Percentiles rank a stretch among this genome's conserved stretches.
These are phyloP conservation scores for Pistacia integerrima DNA, from an alignment of 345 rosid species.

Conservation along the genomic window DNA sequence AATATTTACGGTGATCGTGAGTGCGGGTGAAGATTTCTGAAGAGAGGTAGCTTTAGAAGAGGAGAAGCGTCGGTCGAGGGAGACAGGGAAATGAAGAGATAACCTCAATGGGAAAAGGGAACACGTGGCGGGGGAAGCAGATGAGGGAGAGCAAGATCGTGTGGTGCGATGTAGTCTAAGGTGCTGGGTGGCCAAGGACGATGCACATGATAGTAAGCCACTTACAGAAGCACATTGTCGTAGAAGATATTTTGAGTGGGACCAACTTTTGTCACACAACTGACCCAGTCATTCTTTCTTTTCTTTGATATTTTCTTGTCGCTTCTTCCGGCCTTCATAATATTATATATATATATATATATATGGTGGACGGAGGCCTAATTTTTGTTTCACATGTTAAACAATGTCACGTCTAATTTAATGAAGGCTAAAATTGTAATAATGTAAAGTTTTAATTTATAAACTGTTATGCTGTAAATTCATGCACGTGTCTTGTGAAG, in stretches of 20 bases:
- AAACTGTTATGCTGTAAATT: too few relatives aligned
- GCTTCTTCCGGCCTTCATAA: not conserved
- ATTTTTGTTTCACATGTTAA: too few relatives aligned
- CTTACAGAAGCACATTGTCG: not conserved
- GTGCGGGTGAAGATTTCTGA: not conserved
- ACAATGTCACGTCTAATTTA: too few relatives aligned
- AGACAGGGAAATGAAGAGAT: constrained; percentile 5
- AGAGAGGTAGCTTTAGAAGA: not conserved
- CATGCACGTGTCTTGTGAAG: too few relatives aligned
- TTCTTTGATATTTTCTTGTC: not conserved
- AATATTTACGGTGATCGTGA: not conserved
- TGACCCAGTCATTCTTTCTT: not conserved
- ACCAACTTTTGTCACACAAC: not conserved
- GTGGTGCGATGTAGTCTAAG: not conserved
- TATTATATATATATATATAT: too few relatives aligned
- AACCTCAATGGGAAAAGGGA: not conserved
- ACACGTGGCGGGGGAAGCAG: constrained; percentile 15
- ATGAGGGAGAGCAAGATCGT: not conserved
- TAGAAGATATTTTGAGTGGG: constrained; percentile 12
- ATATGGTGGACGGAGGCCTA: too few relatives aligned
- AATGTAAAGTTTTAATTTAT: too few relatives aligned
- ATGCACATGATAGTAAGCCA: not conserved
- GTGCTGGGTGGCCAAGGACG: constrained; percentile 1
- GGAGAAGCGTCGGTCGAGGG: constrained; percentile 4
- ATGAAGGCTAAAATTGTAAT: too few relatives aligned